A percentile compares a stretch with the other conserved stretches of the same genome.
Conservation (phyloP, 1,284 basidiomycete species). For the Leccinum angustisporum region DNA sequence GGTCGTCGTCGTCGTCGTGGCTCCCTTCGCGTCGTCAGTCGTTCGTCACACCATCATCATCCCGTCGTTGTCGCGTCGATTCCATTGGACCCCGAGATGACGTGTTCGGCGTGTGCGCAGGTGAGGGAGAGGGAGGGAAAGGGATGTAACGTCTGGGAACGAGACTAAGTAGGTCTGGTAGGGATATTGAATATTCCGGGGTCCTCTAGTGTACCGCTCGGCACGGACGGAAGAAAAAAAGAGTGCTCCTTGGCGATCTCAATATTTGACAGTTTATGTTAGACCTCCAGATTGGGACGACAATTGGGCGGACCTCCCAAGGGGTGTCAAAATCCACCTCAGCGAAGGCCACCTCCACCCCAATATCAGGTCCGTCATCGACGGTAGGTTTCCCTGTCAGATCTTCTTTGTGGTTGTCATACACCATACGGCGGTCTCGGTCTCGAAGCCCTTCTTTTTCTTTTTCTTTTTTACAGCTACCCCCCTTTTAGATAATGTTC, state of each 20-base stretch:
- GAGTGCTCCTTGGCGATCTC: background rate
- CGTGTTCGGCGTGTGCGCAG: too few relatives aligned
- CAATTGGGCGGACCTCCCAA: slow-evolving; percentile 25
- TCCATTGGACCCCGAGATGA: too few relatives aligned
- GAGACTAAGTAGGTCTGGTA: too few relatives aligned
- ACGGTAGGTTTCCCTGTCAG: slow-evolving; percentile 8
- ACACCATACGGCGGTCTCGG: slow-evolving; percentile 3
- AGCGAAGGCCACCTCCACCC: slow-evolving; percentile 17
- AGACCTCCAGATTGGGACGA: slow-evolving; percentile 18
- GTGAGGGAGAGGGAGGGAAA: too few relatives aligned
- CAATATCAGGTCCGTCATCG: slow-evolving; percentile 5
- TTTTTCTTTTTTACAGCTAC: slow-evolving; percentile 2
- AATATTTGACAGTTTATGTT: slow-evolving; percentile 12
- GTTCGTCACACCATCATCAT: too few relatives aligned
- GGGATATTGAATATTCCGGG: too few relatives aligned
- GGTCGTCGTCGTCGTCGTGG: too few relatives aligned
- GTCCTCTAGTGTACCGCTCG: background rate
- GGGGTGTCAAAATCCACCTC: slow-evolving; percentile 15
- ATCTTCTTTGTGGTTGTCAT: slow-evolving; percentile 20
- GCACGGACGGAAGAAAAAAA: background rate
- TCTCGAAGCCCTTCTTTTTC: slow-evolving; percentile 3
- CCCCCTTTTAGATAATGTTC: slow-evolving; percentile 16
- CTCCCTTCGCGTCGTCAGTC: too few relatives aligned
- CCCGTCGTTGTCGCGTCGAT: too few relatives aligned
- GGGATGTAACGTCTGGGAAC: too few relatives aligned